Evolutionary conservation across 2,329 filamentous ascomycete species (phyloP), one percentile per base, ranked within the genome.

Genomic region (Botrytis fabae): DNA sequence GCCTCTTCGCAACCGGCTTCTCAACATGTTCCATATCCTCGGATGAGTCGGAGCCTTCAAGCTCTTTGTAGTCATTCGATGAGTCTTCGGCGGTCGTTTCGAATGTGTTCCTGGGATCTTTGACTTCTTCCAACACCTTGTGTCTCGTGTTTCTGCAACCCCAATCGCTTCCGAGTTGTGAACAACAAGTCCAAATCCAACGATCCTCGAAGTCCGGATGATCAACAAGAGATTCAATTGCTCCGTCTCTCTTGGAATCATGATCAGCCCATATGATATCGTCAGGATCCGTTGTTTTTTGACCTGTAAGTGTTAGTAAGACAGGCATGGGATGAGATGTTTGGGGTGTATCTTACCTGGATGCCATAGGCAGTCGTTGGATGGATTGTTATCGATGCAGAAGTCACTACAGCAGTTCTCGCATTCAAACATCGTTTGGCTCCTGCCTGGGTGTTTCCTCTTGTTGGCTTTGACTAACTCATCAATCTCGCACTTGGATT

Each of bases 181-280:
- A 44, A 48, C 62, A 65, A 28, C 62, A 65, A 16, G 62, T 48
- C 62, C 62, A 65, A n/a, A 65, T 48, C 62, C 42, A 65, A 48
- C 62, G 62, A 35, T 65, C 62, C 28, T 65, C 62, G 6, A 48
- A 65, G 28, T 65, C 62, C 2, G 28, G 42, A 4, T 65, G 28
- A 48, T 65, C 62, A 18, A 65, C 38, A 9, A 48, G 62, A 48
- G 46, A 32, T 48, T 65, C 62, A n/a, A 35, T 48, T 35, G 42
- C 42, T n/a, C 62, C 42, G 4, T 65, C 6, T 32, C 18, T 48
- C 20, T 65, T 28, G 5, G 14, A 1, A 22, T 65, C 42, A 65
- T 65, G 20, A 16, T 48, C 62, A 18, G 42, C 62, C 62, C 62
- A 65, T 22, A 32, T 35, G 7, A 48, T 22, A 8, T 65, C 62